Evolutionary conservation across 208 protist genomes (phyloP).

Genomic region (Leishmania tropica): DNA sequence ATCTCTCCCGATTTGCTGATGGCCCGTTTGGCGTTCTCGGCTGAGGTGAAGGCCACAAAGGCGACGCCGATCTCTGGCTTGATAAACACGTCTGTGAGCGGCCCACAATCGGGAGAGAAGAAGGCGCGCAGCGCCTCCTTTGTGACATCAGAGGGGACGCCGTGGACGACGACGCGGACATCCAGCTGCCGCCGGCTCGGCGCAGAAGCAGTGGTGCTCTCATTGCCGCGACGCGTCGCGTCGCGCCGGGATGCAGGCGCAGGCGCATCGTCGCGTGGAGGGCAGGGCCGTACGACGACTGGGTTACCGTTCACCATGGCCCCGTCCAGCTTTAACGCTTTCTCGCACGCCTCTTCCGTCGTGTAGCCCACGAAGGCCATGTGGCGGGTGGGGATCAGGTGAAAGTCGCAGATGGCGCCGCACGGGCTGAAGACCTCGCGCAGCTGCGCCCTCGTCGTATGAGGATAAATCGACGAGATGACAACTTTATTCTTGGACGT

Average conservation of each 20-base stretch:
- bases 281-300: slow-evolving; percentile 51
- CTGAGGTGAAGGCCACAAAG: slow-evolving; percentile 63
- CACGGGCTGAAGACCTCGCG: slow-evolving; percentile 45
- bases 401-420: slow-evolving; percentile 56
- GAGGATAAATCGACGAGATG: slow-evolving; percentile 38
- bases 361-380: slow-evolving; percentile 64
- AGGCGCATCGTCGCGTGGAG: slow-evolving; percentile 9
- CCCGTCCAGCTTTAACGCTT: slow-evolving; percentile 62
- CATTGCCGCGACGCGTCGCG: not conserved
- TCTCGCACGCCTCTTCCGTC: slow-evolving; percentile 38
- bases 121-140: slow-evolving; percentile 52
- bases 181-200: slow-evolving; percentile 8
- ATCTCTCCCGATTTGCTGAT: slow-evolving; percentile 47
- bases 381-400: slow-evolving; percentile 33
- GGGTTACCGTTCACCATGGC: slow-evolving; percentile 39
- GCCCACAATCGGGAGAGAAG: slow-evolving; percentile 51
- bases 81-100: slow-evolving; percentile 54
- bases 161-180: slow-evolving; percentile 59
- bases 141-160: slow-evolving; percentile 31
- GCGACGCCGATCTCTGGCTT: slow-evolving; percentile 43
- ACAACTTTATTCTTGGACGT: slow-evolving; percentile 38
- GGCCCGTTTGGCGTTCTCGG: slow-evolving; percentile 39
- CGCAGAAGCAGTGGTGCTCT: slow-evolving; percentile 1
- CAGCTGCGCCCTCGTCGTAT: slow-evolving; percentile 37
- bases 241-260: slow-evolving; percentile 9